Conservation (phyloP, 2,329 filamentous ascomycete species). For the Exophiala alcalophila region DNA sequence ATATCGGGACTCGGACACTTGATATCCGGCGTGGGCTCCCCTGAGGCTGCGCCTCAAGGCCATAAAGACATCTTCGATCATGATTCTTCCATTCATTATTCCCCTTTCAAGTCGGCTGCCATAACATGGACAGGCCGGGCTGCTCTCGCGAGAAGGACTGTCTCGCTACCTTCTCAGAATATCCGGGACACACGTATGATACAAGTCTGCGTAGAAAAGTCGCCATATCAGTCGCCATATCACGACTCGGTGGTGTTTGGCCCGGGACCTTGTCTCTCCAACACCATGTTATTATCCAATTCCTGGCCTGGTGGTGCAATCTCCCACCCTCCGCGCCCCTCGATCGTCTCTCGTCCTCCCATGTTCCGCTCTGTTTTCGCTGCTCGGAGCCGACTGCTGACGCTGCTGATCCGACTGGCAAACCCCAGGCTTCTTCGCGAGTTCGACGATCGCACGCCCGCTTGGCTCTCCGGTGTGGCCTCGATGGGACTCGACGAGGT, state of each 20-base stretch:
- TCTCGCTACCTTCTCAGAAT: conserved; percentile 1
- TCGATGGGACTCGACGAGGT: conserved; percentile 23
- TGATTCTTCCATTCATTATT: neutral
- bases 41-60: no score
- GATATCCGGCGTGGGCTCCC: neutral
- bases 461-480: conserved; percentile 20
- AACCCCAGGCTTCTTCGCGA: conserved; percentile 28
- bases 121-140: neutral
- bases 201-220: conserved; percentile 9
- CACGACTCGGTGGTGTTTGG: conserved; percentile 17
- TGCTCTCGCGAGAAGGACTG: conserved; percentile 7
- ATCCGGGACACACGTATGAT: conserved; percentile 10
- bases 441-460: conserved; percentile 5
- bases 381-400: conserved; percentile 28
- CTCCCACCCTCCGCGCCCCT: conserved; percentile 10
- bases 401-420: conserved; percentile 27
- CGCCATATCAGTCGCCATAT: neutral
- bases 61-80: neutral
- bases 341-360: conserved; percentile 10
- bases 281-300: conserved; percentile 20
- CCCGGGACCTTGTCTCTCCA: conserved; percentile 20
- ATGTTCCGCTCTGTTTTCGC: conserved; percentile 24
- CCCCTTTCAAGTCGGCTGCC: neutral
- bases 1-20: no score
- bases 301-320: conserved; percentile 22